Percentiles rank a stretch among this genome's conserved stretches.
Evolutionary conservation across 2,329 filamentous ascomycete species (phyloP).

Genomic region (Alternaria burnsii): DNA sequence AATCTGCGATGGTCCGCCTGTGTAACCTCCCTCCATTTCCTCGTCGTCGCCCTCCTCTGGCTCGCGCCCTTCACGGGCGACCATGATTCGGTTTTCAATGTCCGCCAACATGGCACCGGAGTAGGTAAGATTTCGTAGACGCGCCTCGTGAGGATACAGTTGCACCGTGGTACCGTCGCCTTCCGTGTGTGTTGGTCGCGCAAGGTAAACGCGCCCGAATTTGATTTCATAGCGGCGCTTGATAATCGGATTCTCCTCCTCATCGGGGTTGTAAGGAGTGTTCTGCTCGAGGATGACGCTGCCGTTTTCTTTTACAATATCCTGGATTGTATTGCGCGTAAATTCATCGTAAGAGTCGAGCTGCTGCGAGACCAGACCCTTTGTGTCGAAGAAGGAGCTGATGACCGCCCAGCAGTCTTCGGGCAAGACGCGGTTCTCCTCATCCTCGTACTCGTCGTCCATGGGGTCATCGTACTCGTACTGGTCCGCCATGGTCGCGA

Average conservation of each 20-base stretch:
- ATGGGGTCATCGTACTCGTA: conserved; percentile 6
- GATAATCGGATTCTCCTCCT: conserved; percentile 74
- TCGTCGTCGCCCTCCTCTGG: conserved; percentile 71
- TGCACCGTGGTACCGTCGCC: conserved; percentile 87
- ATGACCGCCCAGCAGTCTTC: conserved; percentile 99
- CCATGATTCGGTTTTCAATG: conserved; percentile 83
- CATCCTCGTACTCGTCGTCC: conserved; percentile 69
- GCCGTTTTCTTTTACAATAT: conserved; percentile 91
- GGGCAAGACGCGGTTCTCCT: conserved; percentile 75
- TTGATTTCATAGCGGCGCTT: conserved; percentile 94
- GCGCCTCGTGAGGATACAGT: conserved; percentile 92
- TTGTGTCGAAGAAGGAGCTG: conserved; percentile 93
- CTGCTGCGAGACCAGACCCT: conserved; percentile 96
- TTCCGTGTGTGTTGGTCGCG: conserved; percentile 89
- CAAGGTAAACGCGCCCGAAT: conserved; percentile 89
- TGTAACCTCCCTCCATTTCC: conserved; percentile 50
- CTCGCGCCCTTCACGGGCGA: conserved; percentile 77
- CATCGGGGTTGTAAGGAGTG: conserved; percentile 77
- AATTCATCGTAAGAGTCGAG: conserved; percentile 99
- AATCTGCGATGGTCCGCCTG: conserved; percentile 47
- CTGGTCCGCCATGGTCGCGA: conserved; percentile 58
- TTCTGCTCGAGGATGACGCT: conserved; percentile 93
- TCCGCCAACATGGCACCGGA: conserved; percentile 89
- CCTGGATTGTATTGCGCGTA: conserved; percentile 90
- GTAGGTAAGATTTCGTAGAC: conserved; percentile 94